These are phyloP conservation scores for Tremella mesenterica DNA, from an alignment of 768 basidiomycete genomes.

Conservation along the genomic window DNA sequence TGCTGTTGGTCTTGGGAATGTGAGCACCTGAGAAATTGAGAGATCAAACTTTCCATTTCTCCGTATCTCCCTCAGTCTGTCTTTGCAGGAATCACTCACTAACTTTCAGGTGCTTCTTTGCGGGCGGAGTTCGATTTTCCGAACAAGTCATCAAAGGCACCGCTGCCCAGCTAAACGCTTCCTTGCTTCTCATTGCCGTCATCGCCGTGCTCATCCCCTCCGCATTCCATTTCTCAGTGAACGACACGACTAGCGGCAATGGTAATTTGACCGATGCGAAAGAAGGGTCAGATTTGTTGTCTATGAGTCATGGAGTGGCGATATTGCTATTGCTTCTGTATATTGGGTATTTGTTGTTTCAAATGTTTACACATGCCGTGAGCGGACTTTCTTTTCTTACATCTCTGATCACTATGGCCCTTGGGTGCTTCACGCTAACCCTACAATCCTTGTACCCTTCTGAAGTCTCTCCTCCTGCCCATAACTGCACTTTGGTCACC, in stretches of 20 bases:
- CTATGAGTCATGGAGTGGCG: conserved; percentile 51
- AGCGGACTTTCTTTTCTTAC: conserved; percentile 4
- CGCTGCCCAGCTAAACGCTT: conserved; percentile 48
- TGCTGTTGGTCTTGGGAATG: conserved; percentile 46
- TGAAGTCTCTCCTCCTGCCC: conserved; percentile 44
- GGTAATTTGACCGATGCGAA: conserved; percentile 37
- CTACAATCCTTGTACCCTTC: conserved; percentile 45
- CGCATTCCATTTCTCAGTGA: conserved; percentile 37
- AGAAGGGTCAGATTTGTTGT: conserved; percentile 48
- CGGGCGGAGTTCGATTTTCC: conserved; percentile 50
- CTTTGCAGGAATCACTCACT: background rate
- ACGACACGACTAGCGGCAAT: conserved; percentile 30
- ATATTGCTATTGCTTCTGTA: conserved; percentile 51
- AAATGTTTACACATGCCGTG: conserved; percentile 54
- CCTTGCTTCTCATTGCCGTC: conserved; percentile 44
- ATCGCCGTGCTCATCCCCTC: conserved; percentile 46
- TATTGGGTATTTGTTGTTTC: conserved; percentile 49
- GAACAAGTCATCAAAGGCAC: conserved; percentile 54
- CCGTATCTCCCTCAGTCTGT: too few species aligned
- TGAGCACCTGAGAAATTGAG: conserved; percentile 21
- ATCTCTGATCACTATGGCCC: background rate
- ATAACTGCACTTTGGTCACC: background rate
- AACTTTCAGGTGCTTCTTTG: conserved; percentile 31
- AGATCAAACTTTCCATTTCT: too few species aligned
- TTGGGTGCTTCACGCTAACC: too few species aligned